A percentile compares a stretch with the other conserved stretches of the same genome.
Evolutionary conservation across 1,284 basidiomycete species (phyloP).

Genomic region (Pseudozyma hubeiensis): DNA sequence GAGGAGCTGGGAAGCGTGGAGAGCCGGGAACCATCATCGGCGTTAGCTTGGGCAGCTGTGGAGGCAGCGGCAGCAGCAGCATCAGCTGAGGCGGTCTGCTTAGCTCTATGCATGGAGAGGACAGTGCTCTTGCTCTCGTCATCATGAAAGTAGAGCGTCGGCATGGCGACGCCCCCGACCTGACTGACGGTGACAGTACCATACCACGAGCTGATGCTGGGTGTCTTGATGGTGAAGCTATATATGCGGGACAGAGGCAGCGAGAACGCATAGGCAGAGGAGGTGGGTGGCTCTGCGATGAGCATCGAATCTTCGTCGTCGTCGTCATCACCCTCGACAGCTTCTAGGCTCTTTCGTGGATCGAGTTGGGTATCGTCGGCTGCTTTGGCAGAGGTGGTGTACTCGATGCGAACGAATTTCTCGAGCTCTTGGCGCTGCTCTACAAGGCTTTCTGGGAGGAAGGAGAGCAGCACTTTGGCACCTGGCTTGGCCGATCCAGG

Average conservation of each 20-base stretch:
- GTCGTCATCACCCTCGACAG: slow-evolving; percentile 26
- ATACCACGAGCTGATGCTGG: slow-evolving; percentile 77
- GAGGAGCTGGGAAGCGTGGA: slow-evolving; percentile 6
- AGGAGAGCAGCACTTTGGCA: slow-evolving; percentile 45
- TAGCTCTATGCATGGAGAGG: slow-evolving; percentile 44
- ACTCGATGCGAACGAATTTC: slow-evolving; percentile 83
- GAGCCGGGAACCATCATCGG: slow-evolving; percentile 35
- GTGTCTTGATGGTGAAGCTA: slow-evolving; percentile 83
- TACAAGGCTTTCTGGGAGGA: slow-evolving; percentile 78
- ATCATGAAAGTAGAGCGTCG: slow-evolving; percentile 93
- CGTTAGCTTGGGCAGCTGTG: slow-evolving; percentile 34
- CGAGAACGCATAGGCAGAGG: slow-evolving; percentile 87
- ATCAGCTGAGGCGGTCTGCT: slow-evolving; percentile 16
- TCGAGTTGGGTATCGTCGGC: slow-evolving; percentile 26
- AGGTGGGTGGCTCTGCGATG: slow-evolving; percentile 50
- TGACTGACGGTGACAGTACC: slow-evolving; percentile 78
- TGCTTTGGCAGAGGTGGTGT: slow-evolving; percentile 73
- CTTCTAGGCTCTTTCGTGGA: slow-evolving; percentile 72
- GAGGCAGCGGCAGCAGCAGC: slow-evolving; percentile 16
- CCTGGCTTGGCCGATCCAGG: slow-evolving; percentile 26
- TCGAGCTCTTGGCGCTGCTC: slow-evolving; percentile 74
- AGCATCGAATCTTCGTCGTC: slow-evolving; percentile 36
- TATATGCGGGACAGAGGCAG: slow-evolving; percentile 89
- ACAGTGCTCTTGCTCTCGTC: slow-evolving; percentile 73
- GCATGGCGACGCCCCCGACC: slow-evolving; percentile 86